These are phyloP conservation scores for Tieghemostelium lacteum DNA, from an alignment of 78 protist species.

Conservation along the genomic window DNA sequence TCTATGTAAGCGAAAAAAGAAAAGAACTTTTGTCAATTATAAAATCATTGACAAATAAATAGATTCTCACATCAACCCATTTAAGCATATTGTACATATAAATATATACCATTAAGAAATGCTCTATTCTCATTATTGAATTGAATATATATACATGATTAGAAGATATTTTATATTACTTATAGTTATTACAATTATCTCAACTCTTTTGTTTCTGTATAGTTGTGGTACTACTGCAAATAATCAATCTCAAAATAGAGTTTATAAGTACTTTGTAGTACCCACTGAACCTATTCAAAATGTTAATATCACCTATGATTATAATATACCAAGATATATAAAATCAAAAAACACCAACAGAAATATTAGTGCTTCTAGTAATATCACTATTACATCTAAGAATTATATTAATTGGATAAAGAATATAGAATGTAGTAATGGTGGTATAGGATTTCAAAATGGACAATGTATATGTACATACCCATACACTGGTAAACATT, in stretches of 20 bases:
- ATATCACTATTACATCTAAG: no score
- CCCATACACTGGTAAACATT: neutral
- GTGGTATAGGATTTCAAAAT: slow-evolving; percentile 1
- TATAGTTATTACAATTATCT: neutral
- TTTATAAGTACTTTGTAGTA: no score
- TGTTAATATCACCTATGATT: no score
- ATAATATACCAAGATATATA: no score
- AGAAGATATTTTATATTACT: neutral
- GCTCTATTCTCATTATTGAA: neutral
- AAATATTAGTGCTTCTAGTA: no score
- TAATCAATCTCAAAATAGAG: no score
- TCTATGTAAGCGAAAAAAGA: slow-evolving; percentile 27
- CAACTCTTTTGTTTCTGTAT: no score
- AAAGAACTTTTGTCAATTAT: neutral
- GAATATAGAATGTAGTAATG: slow-evolving; percentile 43
- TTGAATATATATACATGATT: no score
- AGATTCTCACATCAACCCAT: neutral
- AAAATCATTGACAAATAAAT: neutral
- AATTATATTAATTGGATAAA: no score
- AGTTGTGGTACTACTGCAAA: no score
- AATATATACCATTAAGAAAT: neutral
- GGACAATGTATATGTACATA: slow-evolving; percentile 46
- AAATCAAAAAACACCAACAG: no score
- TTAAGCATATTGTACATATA: neutral
- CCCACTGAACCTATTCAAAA: no score